These are phyloP conservation scores for Aspergillus nomiae DNA, from an alignment of 2,329 filamentous ascomycete genomes.

Conservation along the genomic window DNA sequence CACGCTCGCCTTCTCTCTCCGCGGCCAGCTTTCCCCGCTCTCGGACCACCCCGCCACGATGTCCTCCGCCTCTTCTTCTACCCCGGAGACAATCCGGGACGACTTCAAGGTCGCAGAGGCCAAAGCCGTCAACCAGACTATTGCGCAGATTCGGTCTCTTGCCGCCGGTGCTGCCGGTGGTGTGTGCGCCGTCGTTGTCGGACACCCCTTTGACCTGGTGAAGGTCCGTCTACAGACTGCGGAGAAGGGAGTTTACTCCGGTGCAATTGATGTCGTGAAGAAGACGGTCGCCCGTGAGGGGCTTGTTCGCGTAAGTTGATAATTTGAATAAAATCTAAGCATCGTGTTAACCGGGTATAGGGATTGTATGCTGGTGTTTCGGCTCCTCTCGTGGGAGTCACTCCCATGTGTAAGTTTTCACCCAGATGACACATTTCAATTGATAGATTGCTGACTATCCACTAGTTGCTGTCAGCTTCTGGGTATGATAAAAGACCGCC, in stretches of 20 bases:
- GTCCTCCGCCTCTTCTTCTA: conserved; percentile 31
- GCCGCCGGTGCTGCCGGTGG: conserved; percentile 90
- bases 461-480: conserved; percentile 67
- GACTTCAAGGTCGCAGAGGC: conserved; percentile 29
- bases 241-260: conserved; percentile 86
- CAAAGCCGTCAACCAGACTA: conserved; percentile 45
- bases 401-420: conserved; percentile 86
- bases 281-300: conserved; percentile 89
- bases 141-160: conserved; percentile 75
- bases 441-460: conserved; percentile 6
- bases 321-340: background rate
- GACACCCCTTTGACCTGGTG: conserved; percentile 96
- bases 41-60: conserved; percentile 24
- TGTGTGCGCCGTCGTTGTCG: conserved; percentile 88
- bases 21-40: conserved; percentile 6
- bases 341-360: conserved; percentile 37
- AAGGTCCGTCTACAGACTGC: conserved; percentile 97
- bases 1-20: conserved; percentile 3
- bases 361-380: conserved; percentile 97
- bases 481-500: conserved; percentile 44
- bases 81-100: conserved; percentile 33
- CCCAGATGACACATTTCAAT: background rate
- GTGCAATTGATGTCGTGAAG: conserved; percentile 86
- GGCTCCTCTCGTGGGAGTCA: conserved; percentile 91
- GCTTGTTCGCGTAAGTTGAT: conserved; percentile 55